Evolutionary conservation across 2,329 filamentous ascomycete species (phyloP).

Genomic region (Cytospora paraplurivora): DNA sequence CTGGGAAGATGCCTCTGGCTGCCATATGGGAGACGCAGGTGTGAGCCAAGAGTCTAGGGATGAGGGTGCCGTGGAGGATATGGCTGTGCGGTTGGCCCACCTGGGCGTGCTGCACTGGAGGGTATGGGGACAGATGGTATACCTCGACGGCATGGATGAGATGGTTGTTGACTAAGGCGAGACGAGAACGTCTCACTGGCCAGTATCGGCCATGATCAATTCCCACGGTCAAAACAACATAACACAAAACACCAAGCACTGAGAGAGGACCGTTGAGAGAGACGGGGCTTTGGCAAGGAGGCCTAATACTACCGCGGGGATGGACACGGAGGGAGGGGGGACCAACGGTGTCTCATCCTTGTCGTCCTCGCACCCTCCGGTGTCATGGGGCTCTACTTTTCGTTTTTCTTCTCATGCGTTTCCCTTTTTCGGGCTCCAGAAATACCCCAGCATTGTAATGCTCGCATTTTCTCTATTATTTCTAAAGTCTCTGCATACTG

Average conservation of each 20-base stretch:
- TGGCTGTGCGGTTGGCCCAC: constrained; percentile 79
- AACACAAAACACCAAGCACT: neutral
- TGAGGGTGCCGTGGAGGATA: constrained; percentile 61
- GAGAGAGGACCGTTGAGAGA: neutral
- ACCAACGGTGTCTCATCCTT: neutral
- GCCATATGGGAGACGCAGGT: constrained; percentile 31
- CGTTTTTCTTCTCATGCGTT: constrained; percentile 2
- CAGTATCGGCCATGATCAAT: neutral
- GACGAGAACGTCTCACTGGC: neutral
- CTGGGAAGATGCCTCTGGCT: constrained; percentile 35
- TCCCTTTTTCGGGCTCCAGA: constrained; percentile 1
- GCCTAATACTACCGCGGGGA: neutral
- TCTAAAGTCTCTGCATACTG: constrained; percentile 12
- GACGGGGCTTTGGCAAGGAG: neutral
- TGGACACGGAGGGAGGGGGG: neutral
- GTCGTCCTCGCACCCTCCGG: neutral
- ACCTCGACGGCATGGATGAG: constrained; percentile 49
- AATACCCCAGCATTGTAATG: constrained; percentile 24
- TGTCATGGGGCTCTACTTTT: constrained; percentile 2
- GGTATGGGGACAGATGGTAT: constrained; percentile 79
- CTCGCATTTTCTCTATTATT: constrained; percentile 16
- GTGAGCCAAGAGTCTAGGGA: constrained; percentile 48
- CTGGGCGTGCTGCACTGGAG: constrained; percentile 87
- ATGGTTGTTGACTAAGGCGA: constrained; percentile 26
- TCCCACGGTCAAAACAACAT: neutral